Evolutionary conservation across 169 alveolate genomes (phyloP).

Genomic region (Pseudocohnilembus persalinus): DNA sequence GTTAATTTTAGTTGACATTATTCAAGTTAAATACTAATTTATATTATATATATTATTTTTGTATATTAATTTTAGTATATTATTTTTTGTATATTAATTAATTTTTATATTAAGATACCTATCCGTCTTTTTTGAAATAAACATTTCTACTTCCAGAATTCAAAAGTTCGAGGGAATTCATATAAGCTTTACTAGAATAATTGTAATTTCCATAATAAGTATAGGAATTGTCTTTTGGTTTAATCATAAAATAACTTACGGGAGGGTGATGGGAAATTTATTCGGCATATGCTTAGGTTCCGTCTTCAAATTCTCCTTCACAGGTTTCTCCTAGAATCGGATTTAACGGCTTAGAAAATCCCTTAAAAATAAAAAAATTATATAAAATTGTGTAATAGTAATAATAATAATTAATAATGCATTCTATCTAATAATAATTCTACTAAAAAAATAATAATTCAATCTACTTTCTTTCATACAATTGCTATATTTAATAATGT

Average conservation of each 20-base stretch:
- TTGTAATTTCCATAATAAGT: constrained; percentile 38
- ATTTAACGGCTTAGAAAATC: constrained; percentile 67
- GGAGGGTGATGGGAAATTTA: constrained; percentile 86
- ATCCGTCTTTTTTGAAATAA: constrained; percentile 11
- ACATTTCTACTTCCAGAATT: constrained; percentile 44
- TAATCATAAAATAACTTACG: constrained; percentile 33
- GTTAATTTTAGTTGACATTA: no score
- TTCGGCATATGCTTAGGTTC: constrained; percentile 61
- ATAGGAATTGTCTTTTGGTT: constrained; percentile 20
- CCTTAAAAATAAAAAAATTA: constrained; percentile 27
- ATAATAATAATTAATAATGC: no score
- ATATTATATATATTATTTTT: no score
- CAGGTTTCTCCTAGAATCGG: constrained; percentile 80
- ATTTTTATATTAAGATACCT: constrained; percentile 31
- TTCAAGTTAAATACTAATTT: constrained; percentile 27
- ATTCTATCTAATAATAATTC: no score
- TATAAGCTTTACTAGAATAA: constrained; percentile 39
- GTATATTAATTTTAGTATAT: neutral
- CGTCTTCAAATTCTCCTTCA: constrained; percentile 56
- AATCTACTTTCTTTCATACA: no score
- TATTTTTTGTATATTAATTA: constrained; percentile 6
- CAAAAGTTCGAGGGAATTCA: constrained; percentile 29
- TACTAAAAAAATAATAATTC: no score
- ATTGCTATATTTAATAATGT: no score
- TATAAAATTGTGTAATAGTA: no score